Evolutionary conservation across 345 rosid species (phyloP).

Genomic region (Brassica juncea): DNA sequence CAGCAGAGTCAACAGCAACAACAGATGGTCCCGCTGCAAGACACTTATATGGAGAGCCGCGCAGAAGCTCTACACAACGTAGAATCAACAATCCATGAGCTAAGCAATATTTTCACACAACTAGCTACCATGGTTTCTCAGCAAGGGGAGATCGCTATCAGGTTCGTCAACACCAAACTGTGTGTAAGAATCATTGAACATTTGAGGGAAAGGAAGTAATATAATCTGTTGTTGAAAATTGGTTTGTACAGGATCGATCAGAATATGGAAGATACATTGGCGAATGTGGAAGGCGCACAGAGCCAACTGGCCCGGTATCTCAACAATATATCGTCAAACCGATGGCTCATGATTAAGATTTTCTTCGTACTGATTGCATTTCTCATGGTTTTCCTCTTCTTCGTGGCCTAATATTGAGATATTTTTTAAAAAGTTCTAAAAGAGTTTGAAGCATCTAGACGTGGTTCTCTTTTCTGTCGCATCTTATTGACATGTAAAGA

Average conservation of each 20-base stretch:
- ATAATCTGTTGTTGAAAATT: not conserved
- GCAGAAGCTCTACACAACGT: conserved; percentile 82
- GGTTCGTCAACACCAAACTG: conserved; percentile 41
- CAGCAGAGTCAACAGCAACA: conserved; percentile 50
- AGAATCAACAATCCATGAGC: conserved; percentile 85
- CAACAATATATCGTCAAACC: conserved; percentile 73
- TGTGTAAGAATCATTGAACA: not conserved
- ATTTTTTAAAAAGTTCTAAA: not conserved
- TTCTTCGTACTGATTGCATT: conserved; percentile 72
- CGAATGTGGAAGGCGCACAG: conserved; percentile 81
- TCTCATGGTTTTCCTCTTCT: conserved; percentile 80
- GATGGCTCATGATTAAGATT: conserved; percentile 84
- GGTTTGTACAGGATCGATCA: conserved; percentile 65
- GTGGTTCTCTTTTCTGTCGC: conserved; percentile 4
- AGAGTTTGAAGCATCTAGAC: conserved; percentile 23
- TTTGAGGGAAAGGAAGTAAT: not conserved
- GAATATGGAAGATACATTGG: conserved; percentile 71
- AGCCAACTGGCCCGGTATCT: conserved; percentile 68
- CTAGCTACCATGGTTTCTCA: conserved; percentile 87
- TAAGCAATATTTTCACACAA: conserved; percentile 72
- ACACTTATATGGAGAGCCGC: conserved; percentile 80
- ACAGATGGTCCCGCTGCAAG: conserved; percentile 68
- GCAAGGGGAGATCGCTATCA: conserved; percentile 89
- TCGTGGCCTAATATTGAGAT: conserved; percentile 59
- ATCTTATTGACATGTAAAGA: conserved; percentile 39